Base-by-base conservation (phyloP, 257 asterid genomes). In the Nicotiana otophora region DNA sequence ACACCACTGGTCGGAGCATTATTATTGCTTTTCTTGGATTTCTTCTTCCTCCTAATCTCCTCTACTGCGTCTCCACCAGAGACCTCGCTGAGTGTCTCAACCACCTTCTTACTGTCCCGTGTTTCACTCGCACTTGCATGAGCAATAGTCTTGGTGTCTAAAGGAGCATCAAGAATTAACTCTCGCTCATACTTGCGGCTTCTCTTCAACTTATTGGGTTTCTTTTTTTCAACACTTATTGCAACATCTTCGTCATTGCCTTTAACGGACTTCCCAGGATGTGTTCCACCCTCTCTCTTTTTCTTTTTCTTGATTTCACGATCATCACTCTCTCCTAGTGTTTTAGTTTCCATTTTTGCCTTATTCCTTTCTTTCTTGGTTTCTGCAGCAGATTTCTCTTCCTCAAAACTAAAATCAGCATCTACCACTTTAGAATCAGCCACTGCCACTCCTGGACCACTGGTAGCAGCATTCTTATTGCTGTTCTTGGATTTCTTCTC, bases 401-500 rank as follows among this genome's bases (percentile, higher is more conserved):
- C 11, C 9, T 58, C n/a, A 17, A 54, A 54, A 17, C 60, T 54
- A 54, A 54, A 54, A 54, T 54, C 20, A 54, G 20, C 19, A 1
- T 16, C 20, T 15, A 1, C n/a, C 5, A 17, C 6, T 54, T 53
- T 15, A 54, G 15, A 4, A 57, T 57, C 23, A 17, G 10, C 4
- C n/a, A 17, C 10, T 6, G 10, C n/a, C 63, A 19, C 62, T 74
- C 62, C 80, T 46, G 15, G 61, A 72, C 61, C 39, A 14, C 8
- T 46, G 62, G 62, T 23, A n/a, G 20, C 79, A 74, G 42, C 79
- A 46, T 48, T 23, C 79, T 74, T 74, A 7, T 74, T 23, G 36
- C 39, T 48, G 51, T 75, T 74, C 80, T 74, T 48, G 80, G 63
- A 74, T 51, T 48, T 75, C 46, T 75, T 75, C 80, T 75, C 26